A percentile compares a stretch with the other conserved stretches of the same genome.
These are phyloP conservation scores for Diplotaxis tenuifolia DNA, from an alignment of 345 rosid genomes.

Conservation along the genomic window DNA sequence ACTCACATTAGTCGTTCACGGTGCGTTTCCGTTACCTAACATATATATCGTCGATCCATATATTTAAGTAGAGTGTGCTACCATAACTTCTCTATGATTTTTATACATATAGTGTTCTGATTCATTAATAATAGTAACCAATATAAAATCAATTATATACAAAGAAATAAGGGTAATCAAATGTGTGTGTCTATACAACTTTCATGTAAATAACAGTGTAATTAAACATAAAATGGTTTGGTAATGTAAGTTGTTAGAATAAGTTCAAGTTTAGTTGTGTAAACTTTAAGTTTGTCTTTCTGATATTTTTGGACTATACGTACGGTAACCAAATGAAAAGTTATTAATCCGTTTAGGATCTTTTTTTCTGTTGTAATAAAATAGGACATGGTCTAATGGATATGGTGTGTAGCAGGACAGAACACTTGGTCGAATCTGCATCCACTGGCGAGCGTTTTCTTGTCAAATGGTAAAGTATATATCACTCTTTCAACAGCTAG, in stretches of 20 bases:
- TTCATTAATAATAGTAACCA: neutral
- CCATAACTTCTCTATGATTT: neutral
- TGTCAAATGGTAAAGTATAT: no score
- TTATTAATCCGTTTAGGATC: neutral
- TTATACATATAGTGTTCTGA: neutral
- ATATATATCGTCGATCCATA: neutral
- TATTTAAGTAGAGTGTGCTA: neutral
- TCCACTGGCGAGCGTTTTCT: no score
- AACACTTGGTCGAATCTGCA: no score
- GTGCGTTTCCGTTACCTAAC: slow-evolving; percentile 23
- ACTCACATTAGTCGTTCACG: slow-evolving; percentile 48
- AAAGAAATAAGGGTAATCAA: neutral
- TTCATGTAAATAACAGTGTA: no score
- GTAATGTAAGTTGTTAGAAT: no score
- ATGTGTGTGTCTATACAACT: neutral
- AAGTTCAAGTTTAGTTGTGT: no score
- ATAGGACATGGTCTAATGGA: slow-evolving; percentile 47
- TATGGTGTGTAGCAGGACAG: no score
- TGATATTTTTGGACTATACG: neutral
- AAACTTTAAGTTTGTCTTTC: neutral
- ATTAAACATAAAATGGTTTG: neutral
- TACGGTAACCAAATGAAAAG: neutral
- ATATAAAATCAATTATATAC: neutral
- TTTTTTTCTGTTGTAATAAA: neutral
- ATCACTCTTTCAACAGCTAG: no score